Evolutionary conservation across 116 monocot genomes (phyloP).

Genomic region (Iris pallida): DNA sequence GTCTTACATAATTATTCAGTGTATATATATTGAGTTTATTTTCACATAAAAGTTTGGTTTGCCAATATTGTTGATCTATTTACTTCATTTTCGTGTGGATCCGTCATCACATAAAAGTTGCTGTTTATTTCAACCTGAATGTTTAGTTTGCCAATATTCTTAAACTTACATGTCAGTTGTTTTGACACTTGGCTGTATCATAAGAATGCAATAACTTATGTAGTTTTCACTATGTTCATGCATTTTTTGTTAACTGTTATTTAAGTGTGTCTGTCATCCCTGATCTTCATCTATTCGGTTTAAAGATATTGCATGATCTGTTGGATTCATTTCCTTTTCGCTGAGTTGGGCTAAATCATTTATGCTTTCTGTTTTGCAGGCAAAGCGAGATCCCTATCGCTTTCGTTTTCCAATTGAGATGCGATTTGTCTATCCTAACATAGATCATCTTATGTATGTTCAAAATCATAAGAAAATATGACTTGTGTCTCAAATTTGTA

Average conservation of each 20-base stretch:
- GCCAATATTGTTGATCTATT: not conserved
- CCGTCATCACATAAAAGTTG: not conserved
- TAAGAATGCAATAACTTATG: not conserved
- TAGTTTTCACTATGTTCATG: not conserved
- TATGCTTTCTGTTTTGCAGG: constrained; percentile 43
- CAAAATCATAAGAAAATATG: not conserved
- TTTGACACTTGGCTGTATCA: not conserved
- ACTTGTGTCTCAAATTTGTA: not conserved
- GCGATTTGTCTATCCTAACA: constrained; percentile 85
- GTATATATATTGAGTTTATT: not conserved
- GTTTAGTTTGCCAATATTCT: constrained; percentile 1
- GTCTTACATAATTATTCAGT: not conserved
- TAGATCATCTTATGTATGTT: constrained; percentile 95
- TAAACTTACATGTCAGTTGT: not conserved
- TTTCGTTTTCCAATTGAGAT: constrained; percentile 94
- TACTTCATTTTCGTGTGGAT: not conserved
- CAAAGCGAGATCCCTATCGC: constrained; percentile 89
- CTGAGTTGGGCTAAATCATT: not conserved
- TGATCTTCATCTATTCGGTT: not conserved
- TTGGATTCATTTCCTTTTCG: not conserved
- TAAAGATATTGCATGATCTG: not conserved
- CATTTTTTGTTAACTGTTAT: not conserved
- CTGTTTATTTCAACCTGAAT: not conserved
- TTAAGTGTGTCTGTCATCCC: not conserved
- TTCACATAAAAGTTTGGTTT: not conserved